phyloP scores from a whole-genome alignment of 2,329 filamentous ascomycete genomes.

The Fusarium multiceps region DNA sequence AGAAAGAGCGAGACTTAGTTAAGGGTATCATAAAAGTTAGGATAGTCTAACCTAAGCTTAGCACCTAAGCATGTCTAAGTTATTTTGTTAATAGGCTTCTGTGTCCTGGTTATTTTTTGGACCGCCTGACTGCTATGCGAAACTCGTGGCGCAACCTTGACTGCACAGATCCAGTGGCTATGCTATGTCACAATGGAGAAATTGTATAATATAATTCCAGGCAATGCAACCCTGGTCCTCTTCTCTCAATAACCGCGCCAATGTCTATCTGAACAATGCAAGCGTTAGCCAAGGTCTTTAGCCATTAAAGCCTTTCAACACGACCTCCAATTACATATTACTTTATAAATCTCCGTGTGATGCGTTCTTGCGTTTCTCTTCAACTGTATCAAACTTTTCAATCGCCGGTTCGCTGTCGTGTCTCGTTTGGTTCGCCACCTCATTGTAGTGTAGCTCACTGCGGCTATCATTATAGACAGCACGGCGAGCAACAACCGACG shows the following conservation, averaged over 20 bases:
- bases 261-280: constrained; percentile 1
- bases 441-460: neutral
- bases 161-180: neutral
- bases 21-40: too few relatives aligned
- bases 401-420: too few relatives aligned
- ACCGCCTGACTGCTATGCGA: neutral
- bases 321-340: neutral
- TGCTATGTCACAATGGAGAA: neutral
- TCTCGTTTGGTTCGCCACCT: too few relatives aligned
- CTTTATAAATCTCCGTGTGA: neutral
- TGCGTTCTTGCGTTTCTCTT: neutral
- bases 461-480: constrained; percentile 51
- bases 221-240: neutral
- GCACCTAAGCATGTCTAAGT: too few relatives aligned
- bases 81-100: too few relatives aligned
- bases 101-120: too few relatives aligned
- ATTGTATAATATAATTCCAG: neutral
- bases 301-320: neutral
- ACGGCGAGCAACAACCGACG: constrained; percentile 63
- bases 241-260: neutral
- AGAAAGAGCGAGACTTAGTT: too few relatives aligned
- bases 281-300: neutral
- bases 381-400: too few relatives aligned
- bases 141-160: neutral
- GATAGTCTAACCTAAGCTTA: too few relatives aligned